Evolutionary conservation across 1,139 yeast species (phyloP), one percentile per base, ranked within the genome.

Genomic region (Blastobotrys indianensis): DNA sequence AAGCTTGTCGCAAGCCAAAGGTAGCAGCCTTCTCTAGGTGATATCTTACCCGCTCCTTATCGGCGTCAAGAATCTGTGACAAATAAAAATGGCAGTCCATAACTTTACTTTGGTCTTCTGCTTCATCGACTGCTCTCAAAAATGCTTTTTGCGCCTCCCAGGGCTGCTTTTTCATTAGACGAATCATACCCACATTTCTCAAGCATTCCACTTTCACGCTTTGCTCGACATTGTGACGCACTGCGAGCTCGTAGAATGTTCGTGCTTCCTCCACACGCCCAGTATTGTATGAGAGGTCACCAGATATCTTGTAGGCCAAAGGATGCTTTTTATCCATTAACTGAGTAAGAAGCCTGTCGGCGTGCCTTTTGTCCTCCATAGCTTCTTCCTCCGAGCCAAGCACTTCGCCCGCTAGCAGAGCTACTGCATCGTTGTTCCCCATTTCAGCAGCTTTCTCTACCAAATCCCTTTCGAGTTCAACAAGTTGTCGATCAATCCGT

Each of bases 371-470:
- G 52, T 87, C 95, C 3, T 77, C 84, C 1, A 62, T 58, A 15
- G 44, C 52, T 7, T 62, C 56, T 32, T 59, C 54, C 33, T 59
- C 42, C 16, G 44, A 50, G 11, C 52, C 38, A 32, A 67, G 51
- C 8, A 54, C 64, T 46, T 79, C 52, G 73, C 84, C 67, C 74
- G 87, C 35, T 17, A 88, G 64, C 12, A 85, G 68, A 1, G 92
- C 71, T 25, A 88, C 78, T 1, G 96, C 95, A 63, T 87, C 87
- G 52, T 80, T 76, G 58, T 84, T 77, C 1, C 96, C 96, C 57
- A 79, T 57, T 57, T 85, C 94, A 0, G 95, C 95, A 7, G 95
- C 88, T 48, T 76, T 76, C 54, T 86, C 94, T 9, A 87, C 75
- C 37, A 87, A 64, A 52, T 78, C 82, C 52, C 80, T 76, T 59